Base-by-base conservation (phyloP, 2,329 filamentous ascomycete genomes). In the Pseudogymnoascus sp. region DNA sequence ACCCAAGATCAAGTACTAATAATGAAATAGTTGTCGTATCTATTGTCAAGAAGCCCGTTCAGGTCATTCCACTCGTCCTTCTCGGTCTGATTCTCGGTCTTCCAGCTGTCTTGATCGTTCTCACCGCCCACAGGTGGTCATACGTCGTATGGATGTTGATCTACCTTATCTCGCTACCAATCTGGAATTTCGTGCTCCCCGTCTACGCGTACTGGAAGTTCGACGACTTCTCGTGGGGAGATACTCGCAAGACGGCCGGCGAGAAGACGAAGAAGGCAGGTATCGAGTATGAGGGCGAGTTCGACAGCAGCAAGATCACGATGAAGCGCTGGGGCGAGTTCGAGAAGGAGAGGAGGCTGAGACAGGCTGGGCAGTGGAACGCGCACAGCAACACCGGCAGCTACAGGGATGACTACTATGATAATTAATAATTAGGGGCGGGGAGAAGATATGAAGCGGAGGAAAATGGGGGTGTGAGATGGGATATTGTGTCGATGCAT, bases 271-370 rank as follows among this genome's bases (percentile, higher is more conserved):
- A 93, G 80, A 95, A 93, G 78, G 90, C 84, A 2, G 90, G 91
- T 33, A 86, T 92, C 66, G 93, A 93, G 72, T 88, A 88, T 67
- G 91, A 97, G 76, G 95, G 95, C 67, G 95, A 97, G 76, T 99
- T 99, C 72, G 96, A 99, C 76, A 96, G 90, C 76, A 96, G 89
- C 76, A 96, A 97, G 84, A 99, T 99, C 74, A 97, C 93, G 38
- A 99, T 99, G 95, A 97, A 96, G 82, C 81, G 95, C 70, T 99
- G 95, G 95, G 89, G 88, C 67, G 95, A 99, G 77, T 99, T 97
- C 74, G 95, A 99, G 80, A 85, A 83, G 75, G 87, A 85, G 82
- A 79, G 74, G 75, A 67, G 72, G 35, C 29, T 68, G n/a, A 67
- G 67, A 50, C 38, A 26, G 59, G 38, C 38, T 13, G 59, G 59